Conservation (phyloP, 345 rosid species). For the Carallia pectinifolia region DNA sequence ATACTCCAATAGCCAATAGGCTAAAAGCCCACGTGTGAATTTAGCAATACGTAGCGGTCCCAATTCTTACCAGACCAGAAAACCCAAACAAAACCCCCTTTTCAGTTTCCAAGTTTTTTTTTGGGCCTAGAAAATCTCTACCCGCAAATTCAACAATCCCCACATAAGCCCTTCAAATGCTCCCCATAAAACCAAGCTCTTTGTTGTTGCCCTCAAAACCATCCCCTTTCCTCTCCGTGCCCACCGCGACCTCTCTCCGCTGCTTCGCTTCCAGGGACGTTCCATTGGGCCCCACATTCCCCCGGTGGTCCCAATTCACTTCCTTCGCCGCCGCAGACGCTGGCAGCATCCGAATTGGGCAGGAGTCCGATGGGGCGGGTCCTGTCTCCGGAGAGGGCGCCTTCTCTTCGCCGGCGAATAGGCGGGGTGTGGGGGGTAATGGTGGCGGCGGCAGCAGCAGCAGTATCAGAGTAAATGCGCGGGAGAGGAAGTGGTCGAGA, state of each 20-base stretch:
- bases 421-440: conserved; percentile 23
- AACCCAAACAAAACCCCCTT: neutral
- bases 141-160: neutral
- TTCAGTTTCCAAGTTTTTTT: neutral
- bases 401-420: neutral
- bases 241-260: conserved; percentile 43
- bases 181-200: conserved; percentile 50
- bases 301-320: conserved; percentile 39
- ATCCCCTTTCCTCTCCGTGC: conserved; percentile 23
- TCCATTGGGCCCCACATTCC: conserved; percentile 40
- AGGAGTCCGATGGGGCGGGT: conserved; percentile 37
- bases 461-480: conserved; percentile 51
- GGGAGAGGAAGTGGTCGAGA: conserved; percentile 75
- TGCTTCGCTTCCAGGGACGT: conserved; percentile 66
- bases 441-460: conserved; percentile 28
- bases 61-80: neutral
- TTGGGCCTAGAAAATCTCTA: neutral
- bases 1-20: too few species aligned
- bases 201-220: conserved; percentile 40
- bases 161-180: conserved; percentile 43
- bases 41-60: neutral
- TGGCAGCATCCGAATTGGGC: conserved; percentile 52
- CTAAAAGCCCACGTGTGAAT: too few species aligned
- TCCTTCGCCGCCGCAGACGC: conserved; percentile 39
- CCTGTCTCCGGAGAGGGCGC: conserved; percentile 16